Base-by-base conservation (phyloP, 1,284 basidiomycete species). In the Moniliella sp. region DNA sequence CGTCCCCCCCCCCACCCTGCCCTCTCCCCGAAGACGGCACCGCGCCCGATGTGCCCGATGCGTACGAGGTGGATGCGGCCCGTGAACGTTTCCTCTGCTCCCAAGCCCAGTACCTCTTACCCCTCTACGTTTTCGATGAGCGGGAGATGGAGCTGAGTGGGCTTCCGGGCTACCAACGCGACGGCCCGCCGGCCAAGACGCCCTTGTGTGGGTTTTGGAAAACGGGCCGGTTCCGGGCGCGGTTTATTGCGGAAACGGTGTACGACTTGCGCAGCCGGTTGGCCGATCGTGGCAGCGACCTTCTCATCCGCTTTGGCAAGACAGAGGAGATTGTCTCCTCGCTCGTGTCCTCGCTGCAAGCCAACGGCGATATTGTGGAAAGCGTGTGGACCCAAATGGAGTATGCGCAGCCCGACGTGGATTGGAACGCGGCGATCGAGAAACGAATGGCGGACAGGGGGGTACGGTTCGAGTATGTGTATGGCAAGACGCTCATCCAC, bases 51-150 rank as follows among this genome's bases (percentile, higher is more conserved):
- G n/a, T n/a, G n/a, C n/a, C n/a, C n/a, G n/a, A n/a, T n/a, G n/a
- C n/a, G n/a, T n/a, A n/a, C n/a, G n/a, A n/a, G n/a, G n/a, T n/a
- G n/a, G n/a, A n/a, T n/a, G n/a, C n/a, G n/a, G n/a, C n/a, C n/a
- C 45, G 31, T 35, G 47, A 30, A 38, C 50, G 19, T 43, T 62
- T 45, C 12, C 41, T 46, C 7, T 41, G 40, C 25, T 48, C 46
- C 3, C 35, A 42, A 13, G 39, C 54, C 19, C 66, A 65, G 5
- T 63, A 68, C 34, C 60, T 70, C 33, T 50, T 71, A 2, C 69
- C 69, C 2, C 45, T 70, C 28, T 70, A 65, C 48, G 65, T 69
- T 34, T 67, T 69, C 32, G 67, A 69, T 41, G 66, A 68, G 32
- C 57, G 65, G 4, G 62, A 65, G 39, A 49, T 70, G 34, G 68